These are phyloP conservation scores for Aspergillus indologenus DNA, from an alignment of 495 filamentous ascomycete genomes.

Conservation along the genomic window DNA sequence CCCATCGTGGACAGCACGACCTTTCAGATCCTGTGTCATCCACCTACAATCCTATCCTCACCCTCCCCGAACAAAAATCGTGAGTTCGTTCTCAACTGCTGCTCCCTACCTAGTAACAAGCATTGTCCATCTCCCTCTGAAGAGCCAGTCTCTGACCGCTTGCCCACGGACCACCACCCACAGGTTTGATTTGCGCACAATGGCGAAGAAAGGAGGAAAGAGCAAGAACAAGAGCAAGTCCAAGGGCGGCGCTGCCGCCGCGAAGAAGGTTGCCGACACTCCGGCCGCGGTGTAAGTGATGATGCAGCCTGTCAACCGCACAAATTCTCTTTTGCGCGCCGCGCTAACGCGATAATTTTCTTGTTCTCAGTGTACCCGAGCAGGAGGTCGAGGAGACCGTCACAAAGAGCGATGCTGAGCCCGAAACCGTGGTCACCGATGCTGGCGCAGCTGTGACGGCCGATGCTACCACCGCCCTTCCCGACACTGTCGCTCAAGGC, in stretches of 20 bases:
- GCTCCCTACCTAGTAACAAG: not conserved
- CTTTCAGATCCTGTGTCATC: not conserved
- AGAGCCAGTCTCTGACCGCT: conserved; percentile 12
- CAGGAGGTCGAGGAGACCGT: conserved; percentile 42
- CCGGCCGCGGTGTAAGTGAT: conserved; percentile 47
- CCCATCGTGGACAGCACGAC: conserved; percentile 5
- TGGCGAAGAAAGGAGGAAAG: conserved; percentile 49
- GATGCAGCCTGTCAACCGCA: not conserved
- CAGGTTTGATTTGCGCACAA: conserved; percentile 21
- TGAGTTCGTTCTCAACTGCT: conserved; percentile 11
- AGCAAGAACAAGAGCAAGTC: conserved; percentile 36
- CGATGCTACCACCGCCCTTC: conserved; percentile 22
- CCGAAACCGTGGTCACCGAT: conserved; percentile 26
- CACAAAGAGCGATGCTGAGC: conserved; percentile 32
- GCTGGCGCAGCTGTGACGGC: conserved; percentile 24
- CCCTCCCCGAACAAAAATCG: conserved; percentile 6
- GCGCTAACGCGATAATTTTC: conserved; percentile 7
- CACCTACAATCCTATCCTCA: not conserved
- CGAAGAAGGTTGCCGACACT: conserved; percentile 32
- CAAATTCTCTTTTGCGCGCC: not conserved
- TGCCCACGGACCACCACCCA: conserved; percentile 1
- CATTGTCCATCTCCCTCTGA: conserved; percentile 14
- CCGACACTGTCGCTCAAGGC: conserved; percentile 16
- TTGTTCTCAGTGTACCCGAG: conserved; percentile 28
- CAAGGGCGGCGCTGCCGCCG: conserved; percentile 31